Base-by-base conservation (phyloP, 1,284 basidiomycete genomes). In the Quambalaria eucalypti region DNA sequence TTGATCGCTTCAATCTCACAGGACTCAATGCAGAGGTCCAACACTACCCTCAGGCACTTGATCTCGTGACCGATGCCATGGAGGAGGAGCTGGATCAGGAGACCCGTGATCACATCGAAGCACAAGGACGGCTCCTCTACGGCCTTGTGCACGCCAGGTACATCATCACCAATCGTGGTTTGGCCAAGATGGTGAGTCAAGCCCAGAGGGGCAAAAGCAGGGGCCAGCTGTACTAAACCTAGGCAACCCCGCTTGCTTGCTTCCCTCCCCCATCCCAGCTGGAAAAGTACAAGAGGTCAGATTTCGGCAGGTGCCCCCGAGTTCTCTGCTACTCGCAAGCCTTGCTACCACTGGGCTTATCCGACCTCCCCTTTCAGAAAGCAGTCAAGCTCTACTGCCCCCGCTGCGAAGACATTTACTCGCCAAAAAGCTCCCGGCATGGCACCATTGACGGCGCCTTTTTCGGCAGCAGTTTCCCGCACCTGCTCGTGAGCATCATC, bases 1-100 rank as follows among this genome's bases (percentile, higher is more conserved):
- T 97, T 50, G 93, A 98, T 79, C 83, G 93, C 47, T 97, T 98
- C 84, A 98, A 97, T 78, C 81, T 98, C 54, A 98, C 93, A 0
- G 93, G 95, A 1, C 81, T 97, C 59, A 97, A 97, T 78, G 88
- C 88, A 63, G 93, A 98, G 77, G 90, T 97, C 6, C 84, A 90
- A 62, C 90, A 96, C 78, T 98, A 97, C 71, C 80, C 86, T 1
- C 87, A 95, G 69, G 93, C 93, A 0, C 80, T 98, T 52, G 93
- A 98, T 76, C 82, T 97, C 56, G 96, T 98, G 64, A 97, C 92
- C 3, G 72, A 74, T 58, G 68, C 72, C 28, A 55, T 73, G n/a
- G 70, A 74, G 31, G 71, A 74, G 25, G 65, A 68, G 25, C 55
- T 74, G 14, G 68, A 66, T 23, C 69, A 73, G 25, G 64, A 66